Percentiles rank a stretch among this genome's conserved stretches.
Conservation (phyloP, 2,329 filamentous ascomycete species). For the Endocalyx cinctus region DNA sequence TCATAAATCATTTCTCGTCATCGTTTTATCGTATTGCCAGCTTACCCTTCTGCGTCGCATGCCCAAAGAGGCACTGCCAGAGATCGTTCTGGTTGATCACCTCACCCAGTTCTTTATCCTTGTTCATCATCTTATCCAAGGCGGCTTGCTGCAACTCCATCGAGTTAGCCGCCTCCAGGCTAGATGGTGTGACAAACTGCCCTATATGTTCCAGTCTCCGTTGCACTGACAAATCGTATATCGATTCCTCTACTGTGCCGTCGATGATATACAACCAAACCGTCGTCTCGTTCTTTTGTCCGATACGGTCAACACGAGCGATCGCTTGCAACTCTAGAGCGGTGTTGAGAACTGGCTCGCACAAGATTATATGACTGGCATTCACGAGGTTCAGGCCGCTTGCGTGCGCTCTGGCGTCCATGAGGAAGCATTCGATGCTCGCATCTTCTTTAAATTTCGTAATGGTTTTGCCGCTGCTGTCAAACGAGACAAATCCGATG, state of each 20-base stretch:
- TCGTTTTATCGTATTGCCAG: no score
- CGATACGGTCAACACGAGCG: constrained; percentile 90
- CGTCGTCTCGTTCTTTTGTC: constrained; percentile 80
- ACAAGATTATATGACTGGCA: constrained; percentile 90
- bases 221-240: constrained; percentile 80
- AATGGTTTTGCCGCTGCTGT: constrained; percentile 64
- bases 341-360: constrained; percentile 89
- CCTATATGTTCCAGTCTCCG: constrained; percentile 75
- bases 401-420: constrained; percentile 84
- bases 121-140: constrained; percentile 65
- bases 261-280: constrained; percentile 95
- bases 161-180: constrained; percentile 79
- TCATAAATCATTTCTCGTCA: no score
- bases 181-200: constrained; percentile 35
- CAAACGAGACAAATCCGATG: constrained; percentile 70
- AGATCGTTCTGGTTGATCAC: constrained; percentile 73
- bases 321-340: constrained; percentile 93
- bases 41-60: constrained; percentile 32
- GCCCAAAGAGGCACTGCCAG: constrained; percentile 84
- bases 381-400: constrained; percentile 89
- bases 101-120: constrained; percentile 70
- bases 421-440: constrained; percentile 72
- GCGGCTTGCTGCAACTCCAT: constrained; percentile 73
- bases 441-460: constrained; percentile 73
- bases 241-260: constrained; percentile 85